phyloP scores from a whole-genome alignment of 2,329 filamentous ascomycete genomes.

The Ophiocordyceps camponoti-floridani region DNA sequence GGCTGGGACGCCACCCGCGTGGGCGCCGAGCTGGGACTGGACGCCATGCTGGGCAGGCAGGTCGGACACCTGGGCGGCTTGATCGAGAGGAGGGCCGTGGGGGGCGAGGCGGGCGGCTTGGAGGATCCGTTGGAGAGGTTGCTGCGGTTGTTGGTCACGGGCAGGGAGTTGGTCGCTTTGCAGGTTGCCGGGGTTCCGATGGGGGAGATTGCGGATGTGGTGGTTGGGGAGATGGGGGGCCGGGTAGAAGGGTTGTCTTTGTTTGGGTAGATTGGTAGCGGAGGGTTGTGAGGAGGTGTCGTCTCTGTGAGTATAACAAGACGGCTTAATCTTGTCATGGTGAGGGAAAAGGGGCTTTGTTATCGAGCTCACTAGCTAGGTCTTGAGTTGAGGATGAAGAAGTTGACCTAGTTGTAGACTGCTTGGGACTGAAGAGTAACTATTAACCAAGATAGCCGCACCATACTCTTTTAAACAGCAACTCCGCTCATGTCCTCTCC shows the following conservation, averaged over 20 bases:
- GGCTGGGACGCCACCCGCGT: slow-evolving; percentile 25
- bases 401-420: too few relatives aligned
- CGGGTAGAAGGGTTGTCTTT: slow-evolving; percentile 5
- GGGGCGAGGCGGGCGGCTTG: slow-evolving; percentile 2
- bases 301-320: neutral
- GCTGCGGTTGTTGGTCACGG: slow-evolving; percentile 12
- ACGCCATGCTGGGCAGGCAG: slow-evolving; percentile 9
- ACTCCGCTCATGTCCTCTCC: too few relatives aligned
- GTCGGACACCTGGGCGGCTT: slow-evolving; percentile 12
- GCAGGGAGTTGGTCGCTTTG: slow-evolving; percentile 12
- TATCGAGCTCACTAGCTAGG: too few relatives aligned
- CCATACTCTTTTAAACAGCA: too few relatives aligned
- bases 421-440: too few relatives aligned
- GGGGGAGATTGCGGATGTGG: slow-evolving; percentile 6
- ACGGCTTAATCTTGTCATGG: neutral
- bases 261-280: neutral
- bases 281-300: neutral
- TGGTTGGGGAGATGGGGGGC: slow-evolving; percentile 5
- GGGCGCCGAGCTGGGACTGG: slow-evolving; percentile 16
- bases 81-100: slow-evolving; percentile 9
- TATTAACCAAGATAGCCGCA: too few relatives aligned
- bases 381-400: too few relatives aligned
- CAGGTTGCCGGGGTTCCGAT: slow-evolving; percentile 10
- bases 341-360: too few relatives aligned
- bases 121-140: slow-evolving; percentile 16